Base-by-base conservation (phyloP, 441 rosid genomes). In the Codiaeum variegatum region DNA sequence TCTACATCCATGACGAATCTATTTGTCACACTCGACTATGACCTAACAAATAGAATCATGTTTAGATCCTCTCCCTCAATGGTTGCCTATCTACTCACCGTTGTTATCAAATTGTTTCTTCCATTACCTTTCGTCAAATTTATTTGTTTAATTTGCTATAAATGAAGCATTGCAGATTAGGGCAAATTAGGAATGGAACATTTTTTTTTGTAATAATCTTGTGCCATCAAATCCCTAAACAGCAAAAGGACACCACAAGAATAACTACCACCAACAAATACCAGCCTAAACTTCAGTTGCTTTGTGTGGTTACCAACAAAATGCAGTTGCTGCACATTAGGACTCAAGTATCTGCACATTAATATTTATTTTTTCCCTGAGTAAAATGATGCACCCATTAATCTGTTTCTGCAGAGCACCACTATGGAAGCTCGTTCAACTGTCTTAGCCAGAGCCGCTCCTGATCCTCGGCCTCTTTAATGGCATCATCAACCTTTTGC, bases 401-500 rank as follows among this genome's bases (percentile, higher is more conserved):
- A 69, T 62, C 4, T 19, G 46, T 31, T 44, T 44, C 58, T 6
- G 28, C 38, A 59, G 24, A 8, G 7, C 23, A 19, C 3, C 29
- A 56, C 55, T 70, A 58, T 21, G 46, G 38, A 56, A 56, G 66
- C 28, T 44, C 24, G 13, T 23, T 61, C 9, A 44, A 9, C 19
- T 56, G 47, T 58, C 47, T 66, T 21, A 55, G 65, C 76, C 70
- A 72, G 52, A 36, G 61, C 18, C 31, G 29, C 21, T 63, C 69
- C 42, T 72, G 18, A 9, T 24, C 62, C 38, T 44, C 71, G 3
- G 70, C 70, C 44, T 73, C 70, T 52, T 68, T 75, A 51, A 75
- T 52, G 69, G 67, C 65, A 62, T 62, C 58, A 56, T 75, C 78
- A 34, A 75, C 68, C 49, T 69, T 68, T 19, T 69, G 58, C 56